Percentiles rank a stretch among this genome's conserved stretches.
Evolutionary conservation across 2,329 filamentous ascomycete species (phyloP).

Genomic region (Cladophialophora carrionii): DNA sequence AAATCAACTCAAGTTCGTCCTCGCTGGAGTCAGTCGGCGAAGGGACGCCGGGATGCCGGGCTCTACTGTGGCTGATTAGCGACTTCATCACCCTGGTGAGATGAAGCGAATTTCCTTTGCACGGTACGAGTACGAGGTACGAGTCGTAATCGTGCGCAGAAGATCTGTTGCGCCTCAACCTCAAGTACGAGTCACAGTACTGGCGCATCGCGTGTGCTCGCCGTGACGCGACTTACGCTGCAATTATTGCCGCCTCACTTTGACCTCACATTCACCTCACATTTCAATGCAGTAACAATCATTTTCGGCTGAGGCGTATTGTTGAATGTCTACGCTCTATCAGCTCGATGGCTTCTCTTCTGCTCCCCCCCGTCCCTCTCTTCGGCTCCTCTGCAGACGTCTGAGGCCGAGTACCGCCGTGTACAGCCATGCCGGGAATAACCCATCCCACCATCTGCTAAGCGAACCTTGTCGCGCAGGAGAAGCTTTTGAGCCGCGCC

Average conservation of each 20-base stretch:
- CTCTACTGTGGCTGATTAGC: too few species aligned
- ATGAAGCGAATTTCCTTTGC: neutral
- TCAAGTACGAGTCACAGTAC: too few species aligned
- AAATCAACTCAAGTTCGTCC: neutral
- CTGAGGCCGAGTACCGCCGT: neutral
- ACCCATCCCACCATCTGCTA: neutral
- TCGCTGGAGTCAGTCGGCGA: neutral
- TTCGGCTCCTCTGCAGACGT: neutral
- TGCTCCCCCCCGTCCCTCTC: neutral
- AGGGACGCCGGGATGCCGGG: too few species aligned
- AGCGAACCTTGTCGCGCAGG: neutral
- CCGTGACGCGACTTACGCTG: neutral
- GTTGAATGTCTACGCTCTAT: neutral
- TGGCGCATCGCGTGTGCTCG: neutral
- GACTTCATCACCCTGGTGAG: neutral
- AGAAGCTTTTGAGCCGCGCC: conserved; percentile 10
- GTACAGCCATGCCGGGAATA: neutral
- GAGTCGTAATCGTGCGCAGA: neutral
- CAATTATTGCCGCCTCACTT: neutral
- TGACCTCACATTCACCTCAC: neutral
- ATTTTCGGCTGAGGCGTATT: neutral
- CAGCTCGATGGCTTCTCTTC: neutral
- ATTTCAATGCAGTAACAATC: neutral
- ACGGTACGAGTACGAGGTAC: too few species aligned
- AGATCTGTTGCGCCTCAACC: neutral